phyloP scores from a whole-genome alignment of 164 flowering plant species.

The Vitis riparia region DNA sequence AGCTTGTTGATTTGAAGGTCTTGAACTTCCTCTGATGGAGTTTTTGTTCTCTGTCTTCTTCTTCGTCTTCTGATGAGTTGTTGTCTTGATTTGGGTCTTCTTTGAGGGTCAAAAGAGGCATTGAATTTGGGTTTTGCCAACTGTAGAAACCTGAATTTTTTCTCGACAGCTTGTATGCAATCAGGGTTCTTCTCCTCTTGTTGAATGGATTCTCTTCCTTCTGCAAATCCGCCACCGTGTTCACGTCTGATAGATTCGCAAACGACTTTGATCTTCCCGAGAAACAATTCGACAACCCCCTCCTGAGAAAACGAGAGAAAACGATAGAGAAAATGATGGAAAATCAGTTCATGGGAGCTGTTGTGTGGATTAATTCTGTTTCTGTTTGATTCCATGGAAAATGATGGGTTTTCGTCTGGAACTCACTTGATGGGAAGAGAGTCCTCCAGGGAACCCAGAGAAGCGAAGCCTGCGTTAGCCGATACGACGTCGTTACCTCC shows the following conservation, averaged over 20 bases:
- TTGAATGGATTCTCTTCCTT: slow-evolving; percentile 63
- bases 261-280: slow-evolving; percentile 68
- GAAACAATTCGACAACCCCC: slow-evolving; percentile 61
- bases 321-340: not conserved
- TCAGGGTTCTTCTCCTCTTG: slow-evolving; percentile 52
- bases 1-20: slow-evolving; percentile 28
- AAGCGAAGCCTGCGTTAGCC: slow-evolving; percentile 30
- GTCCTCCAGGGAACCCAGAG: slow-evolving; percentile 55
- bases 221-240: slow-evolving; percentile 33
- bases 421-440: slow-evolving; percentile 74
- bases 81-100: slow-evolving; percentile 30
- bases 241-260: slow-evolving; percentile 42
- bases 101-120: slow-evolving; percentile 38
- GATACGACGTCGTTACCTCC: not conserved
- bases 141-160: slow-evolving; percentile 31
- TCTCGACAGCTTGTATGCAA: slow-evolving; percentile 37
- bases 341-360: too few relatives aligned
- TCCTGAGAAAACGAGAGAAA: slow-evolving; percentile 28
- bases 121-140: slow-evolving; percentile 38
- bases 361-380: too few relatives aligned
- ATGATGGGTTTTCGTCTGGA: too few relatives aligned
- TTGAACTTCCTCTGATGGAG: slow-evolving; percentile 13
- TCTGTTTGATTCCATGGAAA: too few relatives aligned
- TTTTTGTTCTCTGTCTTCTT: not conserved
- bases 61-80: not conserved